Base-by-base conservation (phyloP, 2,329 filamentous ascomycete species). In the Penicillium janthinellum region DNA sequence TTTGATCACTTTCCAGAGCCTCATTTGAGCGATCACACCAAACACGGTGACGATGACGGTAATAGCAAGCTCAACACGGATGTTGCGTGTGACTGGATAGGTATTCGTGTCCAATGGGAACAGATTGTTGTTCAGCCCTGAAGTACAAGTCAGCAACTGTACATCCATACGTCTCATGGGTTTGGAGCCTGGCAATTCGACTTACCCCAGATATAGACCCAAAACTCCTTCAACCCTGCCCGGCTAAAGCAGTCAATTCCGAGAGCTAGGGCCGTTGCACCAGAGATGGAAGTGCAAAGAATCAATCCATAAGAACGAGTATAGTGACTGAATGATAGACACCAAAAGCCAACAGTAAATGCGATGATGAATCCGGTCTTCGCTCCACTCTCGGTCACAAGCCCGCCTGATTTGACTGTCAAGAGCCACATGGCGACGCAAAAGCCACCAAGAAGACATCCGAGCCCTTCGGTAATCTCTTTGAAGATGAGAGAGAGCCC, bases 191-290 rank as follows among this genome's bases (percentile, higher is more conserved):
- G 17, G 35, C 8, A 3, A 28, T 17, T 28, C 11, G 7, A 52
- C 83, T 75, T 73, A 86, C 84, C 80, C 94, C 94, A 98, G 39
- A 96, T 83, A 73, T 96, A 98, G 5, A 91, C 84, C 94, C 94
- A 98, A 67, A 97, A 97, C 74, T 98, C 94, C 75, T 96, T 97
- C 68, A 96, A 79, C 0, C 94, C 94, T n/a, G 92, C 92, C 63
- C 87, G 83, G 69, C 88, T 94, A 69, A 94, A 96, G 75, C 92
- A 96, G 73, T 98, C 94, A 59, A 98, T 90, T 2, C 94, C 94
- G 2, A 98, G 77, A 14, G 96, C 85, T 0, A 89, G 82, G 3
- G 86, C 86, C 0, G 92, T 96, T 3, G 92, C 89, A 7, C 94
- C 94, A 4, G 87, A 84, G 71, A 97, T 96, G 0, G 93, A 86